phyloP scores from a whole-genome alignment of 768 basidiomycete species.

The Agaricus blazei region DNA sequence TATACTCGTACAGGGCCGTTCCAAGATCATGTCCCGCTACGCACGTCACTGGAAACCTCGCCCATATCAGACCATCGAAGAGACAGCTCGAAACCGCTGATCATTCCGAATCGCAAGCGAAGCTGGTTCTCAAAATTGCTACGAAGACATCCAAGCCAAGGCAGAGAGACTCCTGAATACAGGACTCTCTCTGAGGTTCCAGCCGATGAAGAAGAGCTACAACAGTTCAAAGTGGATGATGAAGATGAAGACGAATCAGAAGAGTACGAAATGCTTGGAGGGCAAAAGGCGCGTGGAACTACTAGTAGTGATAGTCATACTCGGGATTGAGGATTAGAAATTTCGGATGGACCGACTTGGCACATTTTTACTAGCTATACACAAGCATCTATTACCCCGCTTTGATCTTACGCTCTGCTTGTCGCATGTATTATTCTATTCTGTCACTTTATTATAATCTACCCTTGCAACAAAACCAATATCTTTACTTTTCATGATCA shows the following conservation, averaged over 20 bases:
- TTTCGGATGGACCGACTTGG: background rate
- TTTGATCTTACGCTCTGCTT: too few relatives aligned
- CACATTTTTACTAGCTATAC: too few relatives aligned
- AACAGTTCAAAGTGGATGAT: background rate
- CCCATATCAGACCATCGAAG: background rate
- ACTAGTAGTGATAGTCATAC: background rate
- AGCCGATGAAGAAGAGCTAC: conserved; percentile 4
- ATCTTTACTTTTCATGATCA: too few relatives aligned
- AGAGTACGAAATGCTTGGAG: conserved; percentile 1
- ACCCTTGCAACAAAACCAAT: too few relatives aligned
- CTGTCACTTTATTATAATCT: too few relatives aligned
- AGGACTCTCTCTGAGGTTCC: background rate
- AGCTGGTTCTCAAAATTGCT: conserved; percentile 1
- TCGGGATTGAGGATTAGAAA: background rate
- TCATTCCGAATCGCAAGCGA: background rate
- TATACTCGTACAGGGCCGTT: conserved; percentile 4
- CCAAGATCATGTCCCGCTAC: conserved; percentile 9
- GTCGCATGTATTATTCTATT: too few relatives aligned
- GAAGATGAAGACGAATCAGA: conserved; percentile 1
- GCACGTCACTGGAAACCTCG: conserved; percentile 6
- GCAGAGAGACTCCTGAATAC: background rate
- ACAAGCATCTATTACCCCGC: too few relatives aligned
- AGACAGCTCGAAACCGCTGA: background rate
- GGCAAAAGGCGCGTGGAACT: background rate
- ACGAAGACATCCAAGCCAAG: background rate